A percentile compares a stretch with the other conserved stretches of the same genome.
Conservation (phyloP, 306 rosid genomes). For the Pyrus betulifolia region DNA sequence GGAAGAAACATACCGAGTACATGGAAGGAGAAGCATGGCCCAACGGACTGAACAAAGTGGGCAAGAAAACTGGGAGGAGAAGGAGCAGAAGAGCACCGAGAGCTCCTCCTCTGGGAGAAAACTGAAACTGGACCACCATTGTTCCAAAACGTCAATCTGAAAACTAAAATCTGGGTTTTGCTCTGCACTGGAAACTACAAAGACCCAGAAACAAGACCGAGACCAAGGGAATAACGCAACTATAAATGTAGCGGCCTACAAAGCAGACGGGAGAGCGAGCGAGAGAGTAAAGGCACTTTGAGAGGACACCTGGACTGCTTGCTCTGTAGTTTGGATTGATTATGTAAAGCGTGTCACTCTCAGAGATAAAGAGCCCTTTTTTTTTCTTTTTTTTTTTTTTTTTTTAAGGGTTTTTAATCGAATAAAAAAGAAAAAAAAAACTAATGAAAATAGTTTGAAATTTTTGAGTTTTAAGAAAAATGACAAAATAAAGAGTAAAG, state of each 20-base stretch:
- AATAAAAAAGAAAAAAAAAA: conserved; percentile 1
- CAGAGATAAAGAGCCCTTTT: conserved; percentile 5
- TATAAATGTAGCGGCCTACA: neutral
- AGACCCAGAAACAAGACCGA: neutral
- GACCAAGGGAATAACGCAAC: neutral
- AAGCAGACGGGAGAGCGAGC: neutral
- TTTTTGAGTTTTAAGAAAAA: no score
- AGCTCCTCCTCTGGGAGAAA: conserved; percentile 25
- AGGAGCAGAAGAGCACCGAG: conserved; percentile 40
- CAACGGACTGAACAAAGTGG: conserved; percentile 60
- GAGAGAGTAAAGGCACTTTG: conserved; percentile 30
- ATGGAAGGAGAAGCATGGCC: conserved; percentile 50
- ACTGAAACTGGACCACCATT: conserved; percentile 30
- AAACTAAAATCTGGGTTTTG: conserved; percentile 6
- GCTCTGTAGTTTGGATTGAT: conserved; percentile 30
- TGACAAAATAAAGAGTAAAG: no score
- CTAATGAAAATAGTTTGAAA: no score
- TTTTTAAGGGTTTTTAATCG: conserved; percentile 7
- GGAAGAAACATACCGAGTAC: conserved; percentile 41
- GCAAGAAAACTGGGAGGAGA: conserved; percentile 48
- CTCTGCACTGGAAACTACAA: conserved; percentile 1
- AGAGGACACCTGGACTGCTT: conserved; percentile 54
- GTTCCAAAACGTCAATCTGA: conserved; percentile 25
- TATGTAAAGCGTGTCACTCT: conserved; percentile 37
- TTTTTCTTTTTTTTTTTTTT: neutral